Evolutionary conservation across 148 eudicot species (phyloP).

Genomic region (Polygonum aviculare): DNA sequence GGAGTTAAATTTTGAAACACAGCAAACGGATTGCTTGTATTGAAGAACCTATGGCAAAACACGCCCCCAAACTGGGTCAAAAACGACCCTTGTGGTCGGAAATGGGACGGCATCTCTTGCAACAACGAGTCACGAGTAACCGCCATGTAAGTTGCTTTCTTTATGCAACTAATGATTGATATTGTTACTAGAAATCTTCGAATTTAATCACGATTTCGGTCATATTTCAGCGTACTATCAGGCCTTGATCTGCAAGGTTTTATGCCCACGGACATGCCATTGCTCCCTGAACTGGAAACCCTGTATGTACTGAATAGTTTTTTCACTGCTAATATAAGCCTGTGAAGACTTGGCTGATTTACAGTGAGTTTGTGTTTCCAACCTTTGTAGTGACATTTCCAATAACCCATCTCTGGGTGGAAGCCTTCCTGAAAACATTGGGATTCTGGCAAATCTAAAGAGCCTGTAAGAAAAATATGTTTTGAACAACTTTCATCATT

Average conservation of each 20-base stretch:
- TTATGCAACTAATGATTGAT: neutral
- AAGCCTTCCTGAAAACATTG: conserved; percentile 58
- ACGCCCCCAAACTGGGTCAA: conserved; percentile 7
- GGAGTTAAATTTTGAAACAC: neutral
- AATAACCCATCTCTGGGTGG: conserved; percentile 21
- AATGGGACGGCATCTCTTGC: conserved; percentile 7
- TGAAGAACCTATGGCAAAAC: neutral
- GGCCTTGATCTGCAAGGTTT: neutral
- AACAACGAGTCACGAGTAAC: neutral
- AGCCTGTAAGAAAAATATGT: conserved; percentile 37
- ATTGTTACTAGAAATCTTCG: neutral
- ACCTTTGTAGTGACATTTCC: neutral
- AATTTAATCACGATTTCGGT: neutral
- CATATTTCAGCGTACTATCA: neutral
- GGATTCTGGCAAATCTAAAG: conserved; percentile 42
- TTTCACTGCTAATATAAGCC: neutral
- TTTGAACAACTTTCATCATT: neutral
- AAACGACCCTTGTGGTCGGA: conserved; percentile 1
- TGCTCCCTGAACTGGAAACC: neutral
- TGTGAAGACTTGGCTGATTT: neutral
- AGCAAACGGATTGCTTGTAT: neutral
- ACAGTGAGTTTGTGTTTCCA: too few species aligned
- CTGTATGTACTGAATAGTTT: neutral
- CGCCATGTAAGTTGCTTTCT: neutral
- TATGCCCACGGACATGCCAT: neutral